Evolutionary conservation across 768 basidiomycete species (phyloP), one percentile per base, ranked within the genome.

Genomic region (Peribolospora kevripleyi): DNA sequence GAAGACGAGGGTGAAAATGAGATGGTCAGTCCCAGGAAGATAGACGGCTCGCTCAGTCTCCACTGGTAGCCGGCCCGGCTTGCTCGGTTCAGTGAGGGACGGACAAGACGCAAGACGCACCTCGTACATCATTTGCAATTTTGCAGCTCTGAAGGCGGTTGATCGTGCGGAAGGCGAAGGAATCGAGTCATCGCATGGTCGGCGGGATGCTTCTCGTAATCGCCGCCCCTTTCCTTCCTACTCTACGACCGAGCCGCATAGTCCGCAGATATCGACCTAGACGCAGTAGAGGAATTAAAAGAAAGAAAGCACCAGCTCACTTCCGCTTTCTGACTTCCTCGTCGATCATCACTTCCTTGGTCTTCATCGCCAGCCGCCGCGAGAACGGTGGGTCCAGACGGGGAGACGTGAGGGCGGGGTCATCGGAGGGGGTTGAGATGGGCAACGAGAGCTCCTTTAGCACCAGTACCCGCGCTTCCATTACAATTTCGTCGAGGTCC

Each of bases 321-420:
- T 84, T 84, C 61, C 87, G 71, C 62, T 84, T 71, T 55, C 84
- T 70, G 10, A 93, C 69, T 67, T 93, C 87, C 63, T 91, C 87
- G 46, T 90, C 86, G 40, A 93, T 86, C 48, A 93, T 65, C 45
- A 91, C 65, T 57, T 87, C 81, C 68, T 88, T 88, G 10, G 80
- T 72, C 66, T 84, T 79, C 41, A 74, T 71, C 48, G 76, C 73
- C 53, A 91, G 67, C 61, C 76, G 76, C 49, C 74, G 70, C 64
- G 74, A 78, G 72, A 80, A 83, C 1, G 79, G 69, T 7, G 83
- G 84, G 3, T 66, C 63, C 70, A 76, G 68, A 36, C 61, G 41
- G 6, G 51, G 37, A 4, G 54, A 41, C 1, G 42, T 41, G 4
- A 85, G 69, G 48, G 70, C 71, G 2, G 75, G 69, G 59, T 85